Evolutionary conservation across 331 rosid genomes (phyloP), one percentile per base, ranked within the genome.

Genomic region (Cydonia oblonga): DNA sequence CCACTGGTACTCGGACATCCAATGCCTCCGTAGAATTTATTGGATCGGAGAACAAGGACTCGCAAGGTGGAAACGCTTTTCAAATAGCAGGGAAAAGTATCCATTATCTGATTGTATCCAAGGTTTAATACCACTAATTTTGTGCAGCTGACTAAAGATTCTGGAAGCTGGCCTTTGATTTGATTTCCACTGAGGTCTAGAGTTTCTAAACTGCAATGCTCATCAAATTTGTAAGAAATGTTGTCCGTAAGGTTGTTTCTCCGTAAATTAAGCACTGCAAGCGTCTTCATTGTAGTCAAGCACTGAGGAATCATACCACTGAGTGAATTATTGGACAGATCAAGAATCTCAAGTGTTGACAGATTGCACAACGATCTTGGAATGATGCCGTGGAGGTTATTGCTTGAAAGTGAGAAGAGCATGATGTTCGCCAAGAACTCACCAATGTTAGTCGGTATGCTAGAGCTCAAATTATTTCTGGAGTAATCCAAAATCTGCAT

Each of bases 71-170:
- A 54, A 46, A 71, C 14, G 1, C 68, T 74, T 16, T 35, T 72
- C 22, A 84, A 77, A 66, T 70, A 67, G 26, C 81, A 74, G 1
- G 87, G 85, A 51, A 74, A 77, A 1, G 4, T 23, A 8, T 75
- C 81, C 14, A 0, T 6, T 0, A 82, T 33, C 3, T 20, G 7
- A 60, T 79, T 82, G n/a, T 28, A 68, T 44, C 74, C 79, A 14
- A 79, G 53, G 76, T 79, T 52, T 30, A 82, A 15, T 18, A 71
- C 67, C 49, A 75, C 52, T 1, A 83, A 53, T 1, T 29, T 52
- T 1, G 11, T 61, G 66, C 81, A 81, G 26, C 46, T 76, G 30
- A 33, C 73, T 35, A 76, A 13, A 60, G 81, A 76, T 13, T 56
- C 3, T 15, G 86, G 81, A 28, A 81, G 29, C 20, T 6, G 38